Conservation (phyloP, 2,329 filamentous ascomycete species). For the Emmonsia crescens region DNA sequence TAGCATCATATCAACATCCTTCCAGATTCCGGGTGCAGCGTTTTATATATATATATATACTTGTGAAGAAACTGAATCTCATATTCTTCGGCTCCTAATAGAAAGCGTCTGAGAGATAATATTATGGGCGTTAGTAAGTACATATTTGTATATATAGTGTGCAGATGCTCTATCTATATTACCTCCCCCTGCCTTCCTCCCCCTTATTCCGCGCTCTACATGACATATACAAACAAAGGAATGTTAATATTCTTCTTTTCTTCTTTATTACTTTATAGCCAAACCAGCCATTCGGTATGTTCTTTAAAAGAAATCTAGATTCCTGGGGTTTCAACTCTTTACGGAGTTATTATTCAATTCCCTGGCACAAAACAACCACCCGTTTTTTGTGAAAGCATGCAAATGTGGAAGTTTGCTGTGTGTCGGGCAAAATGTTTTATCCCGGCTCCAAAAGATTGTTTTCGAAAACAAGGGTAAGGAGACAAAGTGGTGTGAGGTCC, state of each 20-base stretch:
- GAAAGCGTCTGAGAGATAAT: conserved; percentile 17
- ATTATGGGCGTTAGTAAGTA: conserved; percentile 22
- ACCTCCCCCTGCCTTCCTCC: background rate
- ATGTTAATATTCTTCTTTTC: too few relatives aligned
- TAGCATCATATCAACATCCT: too few relatives aligned
- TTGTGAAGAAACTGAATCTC: conserved; percentile 19
- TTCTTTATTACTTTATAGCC: conserved; percentile 11
- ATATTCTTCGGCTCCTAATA: conserved; percentile 3
- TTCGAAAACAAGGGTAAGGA: too few relatives aligned
- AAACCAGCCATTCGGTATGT: conserved; percentile 22
- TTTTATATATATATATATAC: too few relatives aligned
- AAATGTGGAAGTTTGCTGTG: background rate
- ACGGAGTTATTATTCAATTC: background rate
- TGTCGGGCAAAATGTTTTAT: background rate
- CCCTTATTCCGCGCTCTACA: background rate
- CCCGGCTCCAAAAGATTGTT: too few relatives aligned
- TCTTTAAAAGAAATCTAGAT: background rate
- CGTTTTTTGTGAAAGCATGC: background rate
- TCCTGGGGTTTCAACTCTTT: too few relatives aligned
- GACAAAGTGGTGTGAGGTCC: too few relatives aligned
- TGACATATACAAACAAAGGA: background rate
- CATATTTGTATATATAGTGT: background rate
- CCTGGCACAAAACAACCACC: background rate
- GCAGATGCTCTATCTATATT: too few relatives aligned
- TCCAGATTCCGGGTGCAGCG: background rate